A percentile compares a stretch with the other conserved stretches of the same genome.
phyloP scores from a whole-genome alignment of 2,329 filamentous ascomycete genomes.

The Alternaria triticina region DNA sequence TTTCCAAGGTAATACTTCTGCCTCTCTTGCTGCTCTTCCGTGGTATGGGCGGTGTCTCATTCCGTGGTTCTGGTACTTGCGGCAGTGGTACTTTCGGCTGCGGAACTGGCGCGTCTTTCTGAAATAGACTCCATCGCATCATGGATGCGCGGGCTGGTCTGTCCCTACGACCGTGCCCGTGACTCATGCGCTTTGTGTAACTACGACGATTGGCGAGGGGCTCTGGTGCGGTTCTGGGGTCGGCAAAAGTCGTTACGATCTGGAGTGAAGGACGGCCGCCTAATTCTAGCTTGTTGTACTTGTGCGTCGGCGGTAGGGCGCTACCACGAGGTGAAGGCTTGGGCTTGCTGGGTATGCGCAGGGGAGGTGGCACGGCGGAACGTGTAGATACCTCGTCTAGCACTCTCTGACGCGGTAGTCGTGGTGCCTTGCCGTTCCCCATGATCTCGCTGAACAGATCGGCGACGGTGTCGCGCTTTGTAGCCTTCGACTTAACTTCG shows the following conservation, averaged over 20 bases:
- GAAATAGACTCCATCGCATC: background rate
- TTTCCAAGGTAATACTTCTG: background rate
- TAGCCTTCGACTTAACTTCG: background rate
- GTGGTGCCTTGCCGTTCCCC: background rate
- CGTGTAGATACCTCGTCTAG: background rate
- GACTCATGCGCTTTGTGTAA: background rate
- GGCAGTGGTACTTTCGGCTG: background rate
- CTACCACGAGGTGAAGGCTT: background rate
- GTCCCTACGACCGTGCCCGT: background rate
- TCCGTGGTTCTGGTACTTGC: background rate
- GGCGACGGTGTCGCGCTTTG: background rate
- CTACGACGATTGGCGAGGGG: background rate
- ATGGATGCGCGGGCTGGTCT: background rate
- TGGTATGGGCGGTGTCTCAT: background rate
- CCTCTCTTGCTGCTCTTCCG: background rate
- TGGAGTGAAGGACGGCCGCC: background rate
- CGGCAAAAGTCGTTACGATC: background rate
- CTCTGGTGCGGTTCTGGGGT: background rate
- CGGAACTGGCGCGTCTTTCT: background rate
- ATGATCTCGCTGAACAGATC: background rate
- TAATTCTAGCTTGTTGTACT: background rate
- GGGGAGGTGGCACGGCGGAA: background rate
- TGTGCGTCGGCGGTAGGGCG: background rate
- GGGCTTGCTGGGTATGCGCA: background rate
- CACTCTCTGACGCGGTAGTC: background rate